Base-by-base conservation (phyloP, 768 basidiomycete genomes). In the Xerocomellus dryophilus region DNA sequence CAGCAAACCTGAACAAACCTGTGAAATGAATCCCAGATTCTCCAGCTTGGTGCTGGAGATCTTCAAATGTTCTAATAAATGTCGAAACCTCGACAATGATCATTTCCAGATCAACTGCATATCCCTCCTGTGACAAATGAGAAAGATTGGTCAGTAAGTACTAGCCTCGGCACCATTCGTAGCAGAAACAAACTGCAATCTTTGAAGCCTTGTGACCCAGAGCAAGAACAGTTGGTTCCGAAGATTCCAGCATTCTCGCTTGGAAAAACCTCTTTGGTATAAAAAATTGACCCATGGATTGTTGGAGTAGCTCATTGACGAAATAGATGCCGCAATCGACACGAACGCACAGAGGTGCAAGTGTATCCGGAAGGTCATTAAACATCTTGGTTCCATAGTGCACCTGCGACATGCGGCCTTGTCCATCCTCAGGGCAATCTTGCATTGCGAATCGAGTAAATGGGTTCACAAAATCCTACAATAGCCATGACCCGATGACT, bases 301-400 rank as follows among this genome's bases (percentile, higher is more conserved):
- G 45, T 14, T 60, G 54, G 4, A 64, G 53, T 1, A 73, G 51
- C 39, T 69, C 60, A n/a, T 70, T 50, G 9, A 67, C 43, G 27
- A 63, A 73, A 44, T 58, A 67, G 27, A 71, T 52, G 6, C 55
- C 27, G 0, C 27, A n/a, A 1, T 58, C 36, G 2, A 61, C 49
- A 11, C 42, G 56, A 12, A 71, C 61, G 53, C 63, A 62, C 0
- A 65, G 72, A 4, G 66, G 66, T 1, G 60, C 52, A 32, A 68
- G 38, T 6, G 44, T 32, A 10, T 70, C 56, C 2, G 64, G 68
- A 17, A 67, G 62, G 23, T 67, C 67, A 0, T 55, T 27, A 2
- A 71, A 54, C 70, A 71, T 71, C 27, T 73, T 73, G 0, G 25
- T 48, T 3, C 62, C 61, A 39, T 72, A 61, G 46, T 63, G 65